phyloP scores from a whole-genome alignment of 2,329 filamentous ascomycete species.

The Epichloe sibirici region DNA sequence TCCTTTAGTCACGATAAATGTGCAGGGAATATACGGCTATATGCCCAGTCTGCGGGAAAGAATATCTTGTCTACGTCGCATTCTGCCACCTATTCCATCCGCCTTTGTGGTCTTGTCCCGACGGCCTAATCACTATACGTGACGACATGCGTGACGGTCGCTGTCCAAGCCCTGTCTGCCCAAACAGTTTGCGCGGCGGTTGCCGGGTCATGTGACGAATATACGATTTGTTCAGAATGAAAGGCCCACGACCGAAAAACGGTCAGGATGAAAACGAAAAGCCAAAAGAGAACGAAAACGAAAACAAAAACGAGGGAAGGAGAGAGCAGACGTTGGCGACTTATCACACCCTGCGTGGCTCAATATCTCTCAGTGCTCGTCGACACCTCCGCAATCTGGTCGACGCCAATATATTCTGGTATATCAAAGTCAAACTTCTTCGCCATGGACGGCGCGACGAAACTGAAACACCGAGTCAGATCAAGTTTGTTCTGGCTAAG shows the following conservation, averaged over 20 bases:
- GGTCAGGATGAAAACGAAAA: neutral
- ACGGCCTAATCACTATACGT: conserved; percentile 25
- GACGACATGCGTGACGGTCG: conserved; percentile 39
- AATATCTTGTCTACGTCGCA: conserved; percentile 45
- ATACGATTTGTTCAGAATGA: conserved; percentile 1
- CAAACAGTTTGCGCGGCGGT: conserved; percentile 43
- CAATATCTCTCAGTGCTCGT: conserved; percentile 40
- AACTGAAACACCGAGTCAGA: conserved; percentile 36
- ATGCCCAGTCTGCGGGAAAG: conserved; percentile 48
- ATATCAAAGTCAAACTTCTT: conserved; percentile 78
- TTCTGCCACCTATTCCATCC: conserved; percentile 42
- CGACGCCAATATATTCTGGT: conserved; percentile 71
- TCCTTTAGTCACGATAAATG: conserved; percentile 35
- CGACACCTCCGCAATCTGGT: conserved; percentile 75
- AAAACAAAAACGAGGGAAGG: neutral
- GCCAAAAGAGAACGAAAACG: too few relatives aligned
- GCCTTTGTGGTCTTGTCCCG: conserved; percentile 34
- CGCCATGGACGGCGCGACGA: conserved; percentile 65
- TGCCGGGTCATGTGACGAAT: conserved; percentile 38
- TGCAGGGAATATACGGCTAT: conserved; percentile 44
- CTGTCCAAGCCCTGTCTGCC: conserved; percentile 48
- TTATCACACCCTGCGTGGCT: conserved; percentile 9
- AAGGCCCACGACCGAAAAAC: neutral
- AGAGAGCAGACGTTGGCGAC: neutral
- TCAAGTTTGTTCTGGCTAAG: neutral